Conservation (phyloP, 78 protist genomes). For the Emiliania huxleyi region DNA sequence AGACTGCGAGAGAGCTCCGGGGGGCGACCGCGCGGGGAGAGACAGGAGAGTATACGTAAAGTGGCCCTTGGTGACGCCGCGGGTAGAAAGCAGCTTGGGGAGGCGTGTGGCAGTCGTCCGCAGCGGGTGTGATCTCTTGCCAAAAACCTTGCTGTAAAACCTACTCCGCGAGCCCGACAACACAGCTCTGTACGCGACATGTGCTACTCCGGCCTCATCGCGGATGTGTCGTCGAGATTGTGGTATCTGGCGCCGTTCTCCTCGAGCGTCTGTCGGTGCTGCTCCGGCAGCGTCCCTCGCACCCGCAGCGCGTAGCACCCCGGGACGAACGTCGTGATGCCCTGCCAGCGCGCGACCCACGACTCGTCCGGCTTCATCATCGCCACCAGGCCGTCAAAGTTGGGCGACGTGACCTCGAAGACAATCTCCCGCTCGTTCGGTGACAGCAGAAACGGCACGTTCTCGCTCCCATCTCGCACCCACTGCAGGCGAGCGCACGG, state of each 20-base stretch:
- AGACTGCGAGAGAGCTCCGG: no score
- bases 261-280: neutral
- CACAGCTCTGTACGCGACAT: no score
- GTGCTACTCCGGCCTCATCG: no score
- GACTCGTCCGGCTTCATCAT: neutral
- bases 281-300: neutral
- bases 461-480: neutral
- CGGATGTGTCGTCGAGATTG: neutral
- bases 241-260: neutral
- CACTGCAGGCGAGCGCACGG: neutral
- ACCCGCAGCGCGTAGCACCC: slow-evolving; percentile 9
- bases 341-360: neutral
- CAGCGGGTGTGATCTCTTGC: no score
- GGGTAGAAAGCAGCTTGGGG: no score
- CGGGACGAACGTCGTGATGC: neutral
- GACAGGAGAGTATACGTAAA: no score
- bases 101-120: no score
- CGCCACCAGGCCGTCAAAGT: neutral
- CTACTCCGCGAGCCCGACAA: no score
- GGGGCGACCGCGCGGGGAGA: no score
- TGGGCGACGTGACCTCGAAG: neutral
- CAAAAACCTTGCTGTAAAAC: no score
- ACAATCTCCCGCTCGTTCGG: neutral
- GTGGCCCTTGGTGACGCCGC: no score
- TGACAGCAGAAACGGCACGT: neutral